phyloP scores from a whole-genome alignment of 2,329 filamentous ascomycete species.

The Endocalyx cinctus region DNA sequence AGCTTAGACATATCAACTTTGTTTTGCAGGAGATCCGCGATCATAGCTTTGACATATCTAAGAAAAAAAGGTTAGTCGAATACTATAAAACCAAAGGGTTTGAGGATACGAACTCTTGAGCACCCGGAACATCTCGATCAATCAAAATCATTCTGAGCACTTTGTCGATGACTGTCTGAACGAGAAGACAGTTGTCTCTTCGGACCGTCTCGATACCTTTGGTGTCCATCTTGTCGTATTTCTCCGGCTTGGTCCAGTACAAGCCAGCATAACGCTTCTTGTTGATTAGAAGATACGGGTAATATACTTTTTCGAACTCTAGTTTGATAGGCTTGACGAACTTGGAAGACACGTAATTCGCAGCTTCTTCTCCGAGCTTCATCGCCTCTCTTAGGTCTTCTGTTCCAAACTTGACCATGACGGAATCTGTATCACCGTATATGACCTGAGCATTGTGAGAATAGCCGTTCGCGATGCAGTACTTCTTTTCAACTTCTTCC shows the following conservation, averaged over 20 bases:
- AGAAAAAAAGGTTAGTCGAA: slow-evolving; percentile 32
- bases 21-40: slow-evolving; percentile 92
- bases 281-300: slow-evolving; percentile 96
- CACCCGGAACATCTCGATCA: slow-evolving; percentile 82
- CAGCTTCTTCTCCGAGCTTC: slow-evolving; percentile 92
- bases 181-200: slow-evolving; percentile 90
- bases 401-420: slow-evolving; percentile 98
- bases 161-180: slow-evolving; percentile 96
- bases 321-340: slow-evolving; percentile 97
- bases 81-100: too few relatives aligned
- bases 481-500: slow-evolving; percentile 85
- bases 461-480: slow-evolving; percentile 92
- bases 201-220: slow-evolving; percentile 99
- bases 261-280: slow-evolving; percentile 99
- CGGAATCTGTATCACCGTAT: slow-evolving; percentile 97
- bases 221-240: slow-evolving; percentile 99
- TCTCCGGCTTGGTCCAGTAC: slow-evolving; percentile 91
- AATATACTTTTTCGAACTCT: slow-evolving; percentile 99
- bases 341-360: slow-evolving; percentile 81
- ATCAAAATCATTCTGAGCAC: slow-evolving; percentile 94
- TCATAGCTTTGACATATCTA: slow-evolving; percentile 94
- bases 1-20: slow-evolving; percentile 99
- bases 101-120: slow-evolving; percentile 92
- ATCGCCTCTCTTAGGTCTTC: slow-evolving; percentile 83
- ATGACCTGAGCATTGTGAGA: slow-evolving; percentile 93